These are phyloP conservation scores for Pythium coloratum DNA, from an alignment of 352 stramenopile genomes.

Conservation along the genomic window DNA sequence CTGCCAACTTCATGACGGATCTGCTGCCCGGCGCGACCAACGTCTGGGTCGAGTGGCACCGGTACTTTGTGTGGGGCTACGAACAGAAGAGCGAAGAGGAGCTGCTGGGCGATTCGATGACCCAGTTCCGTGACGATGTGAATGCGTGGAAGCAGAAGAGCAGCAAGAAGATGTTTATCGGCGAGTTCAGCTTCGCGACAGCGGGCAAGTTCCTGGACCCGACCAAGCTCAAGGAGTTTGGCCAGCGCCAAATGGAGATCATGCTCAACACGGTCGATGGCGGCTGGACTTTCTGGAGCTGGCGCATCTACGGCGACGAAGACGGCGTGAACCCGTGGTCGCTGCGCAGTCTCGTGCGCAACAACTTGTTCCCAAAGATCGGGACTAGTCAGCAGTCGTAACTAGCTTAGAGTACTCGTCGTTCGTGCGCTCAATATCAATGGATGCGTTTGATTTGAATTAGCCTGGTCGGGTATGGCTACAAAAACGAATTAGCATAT, in stretches of 20 bases:
- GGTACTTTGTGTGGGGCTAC: conserved; percentile 84
- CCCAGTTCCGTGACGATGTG: conserved; percentile 41
- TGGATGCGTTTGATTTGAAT: neutral
- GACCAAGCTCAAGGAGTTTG: conserved; percentile 51
- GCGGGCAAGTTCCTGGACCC: conserved; percentile 56
- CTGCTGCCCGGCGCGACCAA: conserved; percentile 70
- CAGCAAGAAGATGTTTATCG: conserved; percentile 51
- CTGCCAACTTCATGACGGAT: conserved; percentile 42
- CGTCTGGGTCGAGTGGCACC: conserved; percentile 84
- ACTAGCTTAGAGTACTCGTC: neutral
- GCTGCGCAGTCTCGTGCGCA: conserved; percentile 53
- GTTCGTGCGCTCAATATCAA: neutral
- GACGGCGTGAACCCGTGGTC: conserved; percentile 63
- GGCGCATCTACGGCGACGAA: conserved; percentile 69
- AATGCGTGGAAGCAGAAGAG: conserved; percentile 41
- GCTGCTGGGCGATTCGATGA: conserved; percentile 48
- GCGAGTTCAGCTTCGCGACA: conserved; percentile 64
- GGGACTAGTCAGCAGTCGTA: conserved; percentile 1
- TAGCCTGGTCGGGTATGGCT: neutral
- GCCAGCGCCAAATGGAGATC: conserved; percentile 45
- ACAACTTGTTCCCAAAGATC: conserved; percentile 26
- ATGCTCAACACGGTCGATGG: conserved; percentile 46
- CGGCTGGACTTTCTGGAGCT: conserved; percentile 80
- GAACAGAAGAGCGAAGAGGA: conserved; percentile 51
- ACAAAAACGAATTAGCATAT: neutral